Evolutionary conservation across 208 protist genomes (phyloP), one percentile per base, ranked within the genome.

Genomic region (Trypanosoma rangeli): DNA sequence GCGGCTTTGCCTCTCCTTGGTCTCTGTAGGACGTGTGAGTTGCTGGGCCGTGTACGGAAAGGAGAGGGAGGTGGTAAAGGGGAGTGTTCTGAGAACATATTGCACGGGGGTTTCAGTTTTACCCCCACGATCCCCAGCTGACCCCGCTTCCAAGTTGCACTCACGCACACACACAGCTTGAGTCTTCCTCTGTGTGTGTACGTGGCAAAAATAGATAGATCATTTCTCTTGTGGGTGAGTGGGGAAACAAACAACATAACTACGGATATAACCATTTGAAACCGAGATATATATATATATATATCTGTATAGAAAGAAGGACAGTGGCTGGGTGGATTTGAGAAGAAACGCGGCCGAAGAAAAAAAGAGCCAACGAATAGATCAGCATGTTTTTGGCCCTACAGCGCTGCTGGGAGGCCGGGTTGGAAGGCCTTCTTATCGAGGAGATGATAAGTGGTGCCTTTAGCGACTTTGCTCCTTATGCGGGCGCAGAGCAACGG

Each of bases 391-490:
- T 73, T 42, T 67, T 35, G 10, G 56, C 35, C 62, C 29, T 78
- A 10, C 54, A 52, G 9, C 16, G 35, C 1, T 52, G 69, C 39
- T 95, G 89, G 86, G 67, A 80, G 33, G 56, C 80, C 31, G 84
- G 85, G 33, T 62, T 76, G 28, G 78, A 87, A 50, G 86, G 69
- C 0, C 79, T 74, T 24, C 73, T 87, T 66, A 87, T 90, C 29
- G 89, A 95, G 50, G 89, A 92, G 20, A 78, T 87, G 66, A 89
- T 91, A 53, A 75, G 74, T 56, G 74, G 70, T 63, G 76, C 70
- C 28, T 93, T 95, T 57, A 68, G 63, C 33, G 85, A 92, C 73
- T 93, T 95, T 64, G 83, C 89, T 3, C 89, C 89, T 5, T 95
- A 93, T 71, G 89, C 83, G 12, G 85, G 83, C 7, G 89, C 89